Conservation (phyloP, 306 rosid genomes). For the Neltuma alba region DNA sequence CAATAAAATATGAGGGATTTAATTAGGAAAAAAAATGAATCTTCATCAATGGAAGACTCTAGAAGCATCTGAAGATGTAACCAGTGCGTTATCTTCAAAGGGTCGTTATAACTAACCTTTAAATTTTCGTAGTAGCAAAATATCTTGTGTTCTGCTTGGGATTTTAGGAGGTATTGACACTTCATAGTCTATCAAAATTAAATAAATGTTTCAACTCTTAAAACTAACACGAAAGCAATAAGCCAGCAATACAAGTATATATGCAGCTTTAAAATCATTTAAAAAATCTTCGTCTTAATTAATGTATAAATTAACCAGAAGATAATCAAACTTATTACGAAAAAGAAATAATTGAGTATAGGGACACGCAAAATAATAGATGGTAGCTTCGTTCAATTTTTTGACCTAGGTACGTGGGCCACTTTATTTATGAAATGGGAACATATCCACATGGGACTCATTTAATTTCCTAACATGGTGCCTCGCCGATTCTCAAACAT, state of each 20-base stretch:
- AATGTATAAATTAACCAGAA: background rate
- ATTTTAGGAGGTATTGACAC: background rate
- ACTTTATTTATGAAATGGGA: background rate
- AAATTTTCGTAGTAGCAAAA: background rate
- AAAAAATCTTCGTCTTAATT: background rate
- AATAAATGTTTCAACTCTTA: background rate
- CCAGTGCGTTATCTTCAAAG: background rate
- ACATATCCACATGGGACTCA: background rate
- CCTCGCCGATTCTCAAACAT: background rate
- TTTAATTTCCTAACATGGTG: background rate
- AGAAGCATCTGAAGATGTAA: background rate
- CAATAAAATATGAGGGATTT: too few relatives aligned
- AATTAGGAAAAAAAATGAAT: too few relatives aligned
- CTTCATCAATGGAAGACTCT: background rate
- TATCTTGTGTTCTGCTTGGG: background rate
- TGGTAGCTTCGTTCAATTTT: background rate
- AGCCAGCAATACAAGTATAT: background rate
- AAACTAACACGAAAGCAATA: background rate
- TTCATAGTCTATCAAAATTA: background rate
- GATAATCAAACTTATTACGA: background rate
- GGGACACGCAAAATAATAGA: background rate
- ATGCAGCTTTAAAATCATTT: background rate
- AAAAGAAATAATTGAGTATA: background rate
- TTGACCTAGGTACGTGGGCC: background rate
- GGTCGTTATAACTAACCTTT: background rate